A percentile compares a stretch with the other conserved stretches of the same genome.
Conservation (phyloP, 495 filamentous ascomycete species). For the Neurospora terricola region DNA sequence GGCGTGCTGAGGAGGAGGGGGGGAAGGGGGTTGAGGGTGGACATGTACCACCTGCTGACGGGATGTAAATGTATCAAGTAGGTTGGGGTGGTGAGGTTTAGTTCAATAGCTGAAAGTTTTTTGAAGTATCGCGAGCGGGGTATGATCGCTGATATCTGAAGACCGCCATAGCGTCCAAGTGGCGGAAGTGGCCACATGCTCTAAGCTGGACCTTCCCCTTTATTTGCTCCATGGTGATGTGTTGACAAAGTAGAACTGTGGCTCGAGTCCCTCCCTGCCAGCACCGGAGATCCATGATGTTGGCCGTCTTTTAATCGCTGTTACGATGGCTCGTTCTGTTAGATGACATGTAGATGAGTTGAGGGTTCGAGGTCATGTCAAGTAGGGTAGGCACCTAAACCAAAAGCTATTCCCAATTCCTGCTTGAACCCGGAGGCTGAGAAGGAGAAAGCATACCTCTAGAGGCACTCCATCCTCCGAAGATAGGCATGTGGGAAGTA, state of each 20-base stretch:
- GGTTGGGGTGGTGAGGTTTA: background rate
- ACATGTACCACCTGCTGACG: background rate
- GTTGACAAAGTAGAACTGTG: background rate
- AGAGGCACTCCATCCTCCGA: background rate
- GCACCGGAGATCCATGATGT: background rate
- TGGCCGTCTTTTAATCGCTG: background rate
- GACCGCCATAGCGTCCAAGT: fast-evolving
- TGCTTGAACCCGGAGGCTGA: background rate
- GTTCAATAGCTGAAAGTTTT: too few relatives aligned
- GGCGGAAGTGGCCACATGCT: background rate
- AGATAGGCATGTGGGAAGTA: background rate
- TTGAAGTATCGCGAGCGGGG: background rate
- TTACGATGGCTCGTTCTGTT: too few relatives aligned
- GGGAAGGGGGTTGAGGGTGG: background rate
- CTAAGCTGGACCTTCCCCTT: fast-evolving
- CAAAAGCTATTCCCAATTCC: too few relatives aligned
- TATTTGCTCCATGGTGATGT: background rate
- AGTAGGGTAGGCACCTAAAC: too few relatives aligned
- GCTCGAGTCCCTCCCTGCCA: too few relatives aligned
- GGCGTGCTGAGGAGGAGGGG: background rate
- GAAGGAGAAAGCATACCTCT: background rate
- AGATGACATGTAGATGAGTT: too few relatives aligned
- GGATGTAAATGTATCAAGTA: background rate
- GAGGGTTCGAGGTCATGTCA: too few relatives aligned
- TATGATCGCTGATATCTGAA: background rate